Conservation (phyloP, 805 yeast species). For the Starmerella vitae region DNA sequence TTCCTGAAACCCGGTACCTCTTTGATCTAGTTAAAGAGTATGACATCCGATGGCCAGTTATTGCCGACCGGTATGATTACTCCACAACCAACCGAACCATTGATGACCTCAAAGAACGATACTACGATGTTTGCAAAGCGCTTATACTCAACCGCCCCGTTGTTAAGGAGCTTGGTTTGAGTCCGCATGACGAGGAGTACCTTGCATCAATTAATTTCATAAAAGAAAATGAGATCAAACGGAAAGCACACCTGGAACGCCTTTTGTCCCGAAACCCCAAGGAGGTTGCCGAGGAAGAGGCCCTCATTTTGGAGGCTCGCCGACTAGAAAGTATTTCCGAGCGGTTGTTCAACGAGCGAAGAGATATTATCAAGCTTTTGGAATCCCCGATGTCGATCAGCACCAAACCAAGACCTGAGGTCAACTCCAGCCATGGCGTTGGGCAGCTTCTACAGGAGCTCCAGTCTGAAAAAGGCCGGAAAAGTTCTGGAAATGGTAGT, state of each 20-base stretch:
- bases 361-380: constrained; percentile 57
- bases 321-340: constrained; percentile 86
- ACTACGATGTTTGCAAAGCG: constrained; percentile 53
- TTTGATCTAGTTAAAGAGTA: constrained; percentile 44
- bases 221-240: constrained; percentile 55
- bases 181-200: constrained; percentile 37
- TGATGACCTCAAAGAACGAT: constrained; percentile 76
- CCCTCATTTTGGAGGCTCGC: constrained; percentile 80
- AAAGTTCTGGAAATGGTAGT: constrained; percentile 22
- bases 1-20: constrained; percentile 64
- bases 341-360: constrained; percentile 71
- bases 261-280: constrained; percentile 79
- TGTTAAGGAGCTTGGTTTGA: constrained; percentile 29
- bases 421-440: constrained; percentile 63
- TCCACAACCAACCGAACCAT: constrained; percentile 31
- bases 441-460: constrained; percentile 72
- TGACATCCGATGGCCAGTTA: constrained; percentile 59
- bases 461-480: constrained; percentile 47
- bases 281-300: constrained; percentile 95
- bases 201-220: constrained; percentile 56
- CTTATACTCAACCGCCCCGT: constrained; percentile 29
- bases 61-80: constrained; percentile 42
- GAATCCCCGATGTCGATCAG: constrained; percentile 63
- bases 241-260: constrained; percentile 69
- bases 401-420: constrained; percentile 56